Evolutionary conservation across 73 alveolate species (phyloP), one percentile per base, ranked within the genome.

Genomic region (Uronychia binucleata): DNA sequence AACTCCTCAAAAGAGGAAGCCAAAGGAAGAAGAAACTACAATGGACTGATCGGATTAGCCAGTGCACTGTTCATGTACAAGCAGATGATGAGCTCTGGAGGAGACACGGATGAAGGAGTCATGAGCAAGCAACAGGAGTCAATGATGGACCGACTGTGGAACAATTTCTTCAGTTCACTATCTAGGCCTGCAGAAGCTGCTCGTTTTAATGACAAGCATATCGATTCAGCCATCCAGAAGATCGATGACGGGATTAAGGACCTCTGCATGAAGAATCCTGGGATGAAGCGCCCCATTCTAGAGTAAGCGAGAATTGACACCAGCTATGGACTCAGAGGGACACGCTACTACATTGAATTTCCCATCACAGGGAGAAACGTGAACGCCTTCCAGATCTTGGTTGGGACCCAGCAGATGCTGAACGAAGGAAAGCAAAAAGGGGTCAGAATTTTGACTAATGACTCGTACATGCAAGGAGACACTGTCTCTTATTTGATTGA

Each of bases 321-420:
- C 13, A 85, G 33, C 31, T 85, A 74, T 77, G 95, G 95, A 1
- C 33, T 84, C 27, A 90, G 95, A 85, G 95, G 95, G 19, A 85
- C 95, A 0, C 32, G 91, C 28, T 90, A 90, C 82, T 90, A 34
- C 74, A 85, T 90, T 25, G 95, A 90, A 80, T 90, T 90, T 80
- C 91, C 94, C 5, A 87, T 82, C 33, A 57, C 90, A 1, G 87
- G 84, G 34, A 92, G 81, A 75, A 86, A 89, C 77, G 91, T 92
- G 26, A 93, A 93, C 28, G 86, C 91, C 1, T 82, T 92, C 59
- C 77, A 81, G 79, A 75, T 85, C 34, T 35, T 90, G 33, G 59
- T 77, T 0, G 75, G 77, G 57, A 75, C 86, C 19, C 74, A 90
- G 74, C 31, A 77, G 33, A 78, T 75, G 25, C 25, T 90, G 1